Conservation (phyloP, 495 filamentous ascomycete genomes). For the Cenococcum geophilum region DNA sequence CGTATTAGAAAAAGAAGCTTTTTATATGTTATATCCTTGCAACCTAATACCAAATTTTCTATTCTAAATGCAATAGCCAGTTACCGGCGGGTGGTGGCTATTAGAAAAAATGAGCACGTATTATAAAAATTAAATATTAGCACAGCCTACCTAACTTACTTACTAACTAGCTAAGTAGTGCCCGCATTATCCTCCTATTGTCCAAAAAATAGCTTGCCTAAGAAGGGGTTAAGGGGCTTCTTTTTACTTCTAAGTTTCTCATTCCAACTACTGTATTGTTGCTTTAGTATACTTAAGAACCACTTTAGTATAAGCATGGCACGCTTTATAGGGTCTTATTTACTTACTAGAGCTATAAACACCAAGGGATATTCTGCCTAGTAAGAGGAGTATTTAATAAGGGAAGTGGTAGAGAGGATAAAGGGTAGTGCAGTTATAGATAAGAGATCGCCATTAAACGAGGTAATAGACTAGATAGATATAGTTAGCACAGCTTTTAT, state of each 20-base stretch:
- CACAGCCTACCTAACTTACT: slow-evolving; percentile 65
- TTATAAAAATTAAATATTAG: neutral
- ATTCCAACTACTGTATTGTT: slow-evolving; percentile 85
- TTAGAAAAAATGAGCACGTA: neutral
- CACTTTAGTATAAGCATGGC: slow-evolving; percentile 87
- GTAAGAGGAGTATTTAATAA: slow-evolving; percentile 93
- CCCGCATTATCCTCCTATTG: slow-evolving; percentile 76
- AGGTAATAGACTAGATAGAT: slow-evolving; percentile 67
- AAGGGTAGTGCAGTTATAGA: slow-evolving; percentile 93
- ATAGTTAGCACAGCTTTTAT: slow-evolving; percentile 6
- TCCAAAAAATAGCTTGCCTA: slow-evolving; percentile 83
- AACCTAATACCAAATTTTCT: slow-evolving; percentile 73
- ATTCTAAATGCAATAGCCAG: slow-evolving; percentile 89
- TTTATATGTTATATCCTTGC: slow-evolving; percentile 94
- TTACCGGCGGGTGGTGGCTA: slow-evolving; percentile 95
- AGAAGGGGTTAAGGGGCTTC: slow-evolving; percentile 75
- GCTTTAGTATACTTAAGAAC: slow-evolving; percentile 93
- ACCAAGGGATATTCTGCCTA: slow-evolving; percentile 90
- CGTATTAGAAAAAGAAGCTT: slow-evolving; percentile 84
- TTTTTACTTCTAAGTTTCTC: slow-evolving; percentile 81
- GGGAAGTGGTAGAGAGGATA: slow-evolving; percentile 84
- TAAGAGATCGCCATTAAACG: slow-evolving; percentile 92
- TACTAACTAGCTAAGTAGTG: slow-evolving; percentile 56
- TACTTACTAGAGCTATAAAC: slow-evolving; percentile 78
- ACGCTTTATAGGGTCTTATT: slow-evolving; percentile 74